Base-by-base conservation (phyloP, 495 filamentous ascomycete species). In the Apodospora peruviana region DNA sequence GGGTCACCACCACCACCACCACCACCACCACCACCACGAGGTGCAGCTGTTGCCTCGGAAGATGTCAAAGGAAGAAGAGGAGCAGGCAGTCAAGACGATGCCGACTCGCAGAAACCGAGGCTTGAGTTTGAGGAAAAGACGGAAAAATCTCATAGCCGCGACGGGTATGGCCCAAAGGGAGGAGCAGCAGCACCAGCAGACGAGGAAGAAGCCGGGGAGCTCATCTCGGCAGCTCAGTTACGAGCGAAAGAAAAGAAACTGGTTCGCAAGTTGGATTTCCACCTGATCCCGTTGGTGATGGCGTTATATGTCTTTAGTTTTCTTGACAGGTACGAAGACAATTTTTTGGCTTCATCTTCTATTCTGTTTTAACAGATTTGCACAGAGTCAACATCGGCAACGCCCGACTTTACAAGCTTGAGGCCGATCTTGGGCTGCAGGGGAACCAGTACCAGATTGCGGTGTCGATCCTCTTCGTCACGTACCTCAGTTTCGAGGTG, bases 351-450 rank as follows among this genome's bases (percentile, higher is more conserved):
- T 37, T 29, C 7, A 32, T 32, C 27, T 14, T 32, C 27, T 7
- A 14, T 7, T 14, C 7, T 7, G 27, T 32, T 32, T 32, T 14
- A 49, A 18, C 5, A 42, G 25, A 34, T 32, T 32, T n/a, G n/a
- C n/a, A 14, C 39, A 77, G 71, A 53, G 85, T 89, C 19, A 89
- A 89, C 57, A 90, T 91, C 51, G 86, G 86, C 47, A 88, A 88
- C 68, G 83, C 85, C 10, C 71, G 82, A 8, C 67, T 90, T 22
- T 89, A 88, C 53, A 71, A 72, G 7, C 47, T 91, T 43, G 84
- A 87, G 66, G 68, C 76, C 43, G 86, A 90, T 50, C 70, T 91
- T 7, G 69, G 74, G 1, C 60, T 88, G 39, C 60, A 67, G 5
- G 75, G 77, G 14, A 74, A 84, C 45, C 78, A 88, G 61, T 90